phyloP scores from a whole-genome alignment of 2,329 filamentous ascomycete species.

The Calonectria honghensis region DNA sequence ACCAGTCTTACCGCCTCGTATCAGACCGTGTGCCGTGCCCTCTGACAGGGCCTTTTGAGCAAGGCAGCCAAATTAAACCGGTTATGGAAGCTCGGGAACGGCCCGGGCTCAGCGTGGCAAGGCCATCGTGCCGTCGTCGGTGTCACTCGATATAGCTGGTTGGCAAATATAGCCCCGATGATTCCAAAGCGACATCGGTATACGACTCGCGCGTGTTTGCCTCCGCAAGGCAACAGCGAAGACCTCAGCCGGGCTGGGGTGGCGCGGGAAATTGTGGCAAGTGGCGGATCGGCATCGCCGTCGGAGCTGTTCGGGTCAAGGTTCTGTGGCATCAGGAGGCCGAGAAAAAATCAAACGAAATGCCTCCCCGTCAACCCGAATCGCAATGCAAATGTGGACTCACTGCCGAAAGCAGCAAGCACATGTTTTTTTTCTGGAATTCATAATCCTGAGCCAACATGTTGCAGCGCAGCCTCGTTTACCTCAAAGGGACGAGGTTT shows the following conservation, averaged over 20 bases:
- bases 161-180: neutral
- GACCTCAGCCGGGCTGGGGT: neutral
- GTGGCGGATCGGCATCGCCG: slow-evolving; percentile 1
- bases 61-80: slow-evolving; percentile 7
- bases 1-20: neutral
- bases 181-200: neutral
- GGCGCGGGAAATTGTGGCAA: slow-evolving; percentile 5
- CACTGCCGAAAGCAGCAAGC: neutral
- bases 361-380: neutral
- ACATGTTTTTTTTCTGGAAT: neutral
- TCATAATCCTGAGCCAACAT: neutral
- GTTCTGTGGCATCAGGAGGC: neutral
- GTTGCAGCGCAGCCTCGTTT: neutral
- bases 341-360: slow-evolving; percentile 32
- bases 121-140: neutral
- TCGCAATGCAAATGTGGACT: neutral
- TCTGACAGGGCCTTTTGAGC: neutral
- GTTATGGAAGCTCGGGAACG: neutral
- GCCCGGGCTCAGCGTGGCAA: neutral
- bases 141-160: neutral
- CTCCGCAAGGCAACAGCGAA: neutral
- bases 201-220: neutral
- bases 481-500: neutral
- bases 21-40: neutral
- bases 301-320: neutral